Percentiles rank a stretch among this genome's conserved stretches.
These are phyloP conservation scores for Isatis lusitanica DNA, from an alignment of 441 rosid genomes.

Conservation along the genomic window DNA sequence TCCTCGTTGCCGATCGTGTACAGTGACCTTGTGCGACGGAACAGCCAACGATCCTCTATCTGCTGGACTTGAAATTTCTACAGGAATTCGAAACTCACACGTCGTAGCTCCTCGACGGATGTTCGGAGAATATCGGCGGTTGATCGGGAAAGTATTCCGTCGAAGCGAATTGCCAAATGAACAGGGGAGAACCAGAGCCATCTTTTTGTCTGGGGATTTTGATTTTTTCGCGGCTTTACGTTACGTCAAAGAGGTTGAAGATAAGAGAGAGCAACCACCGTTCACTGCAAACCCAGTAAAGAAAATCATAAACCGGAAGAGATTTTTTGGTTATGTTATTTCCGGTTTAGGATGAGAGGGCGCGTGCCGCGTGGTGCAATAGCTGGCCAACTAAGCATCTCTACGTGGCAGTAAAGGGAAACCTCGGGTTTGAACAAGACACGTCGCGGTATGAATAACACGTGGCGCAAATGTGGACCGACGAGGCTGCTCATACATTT, in stretches of 20 bases:
- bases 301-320: slow-evolving; percentile 3
- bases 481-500: background rate
- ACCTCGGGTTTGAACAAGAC: background rate
- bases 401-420: slow-evolving; percentile 8
- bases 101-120: slow-evolving; percentile 39
- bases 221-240: slow-evolving; percentile 31
- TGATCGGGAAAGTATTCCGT: slow-evolving; percentile 15
- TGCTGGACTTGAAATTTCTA: slow-evolving; percentile 39
- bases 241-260: slow-evolving; percentile 24
- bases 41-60: slow-evolving; percentile 37
- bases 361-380: background rate
- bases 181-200: slow-evolving; percentile 27
- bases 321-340: background rate
- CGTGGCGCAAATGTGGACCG: slow-evolving; percentile 1
- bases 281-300: background rate
- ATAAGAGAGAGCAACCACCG: slow-evolving; percentile 19
- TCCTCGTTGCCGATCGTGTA: slow-evolving; percentile 78
- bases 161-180: slow-evolving; percentile 30
- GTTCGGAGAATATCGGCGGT: slow-evolving; percentile 17
- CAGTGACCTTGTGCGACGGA: slow-evolving; percentile 76
- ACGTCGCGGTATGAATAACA: background rate
- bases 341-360: background rate
- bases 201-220: slow-evolving; percentile 10
- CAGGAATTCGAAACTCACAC: slow-evolving; percentile 56
- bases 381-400: background rate